A percentile compares a stretch with the other conserved stretches of the same genome.
Conservation (phyloP, 352 stramenopile genomes). For the Globisporangium paddicum region DNA sequence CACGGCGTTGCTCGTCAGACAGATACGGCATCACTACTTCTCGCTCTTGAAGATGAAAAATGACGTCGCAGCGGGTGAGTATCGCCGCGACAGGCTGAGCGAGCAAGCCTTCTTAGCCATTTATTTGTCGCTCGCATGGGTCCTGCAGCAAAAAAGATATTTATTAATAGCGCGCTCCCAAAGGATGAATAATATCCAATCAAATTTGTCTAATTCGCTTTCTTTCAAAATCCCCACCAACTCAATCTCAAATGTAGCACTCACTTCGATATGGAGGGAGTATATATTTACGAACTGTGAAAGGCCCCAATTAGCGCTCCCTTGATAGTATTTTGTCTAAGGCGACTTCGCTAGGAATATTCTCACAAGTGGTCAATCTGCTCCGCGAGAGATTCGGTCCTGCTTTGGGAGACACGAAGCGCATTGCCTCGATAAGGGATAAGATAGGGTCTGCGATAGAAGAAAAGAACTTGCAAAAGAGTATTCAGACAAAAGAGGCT, state of each 20-base stretch:
- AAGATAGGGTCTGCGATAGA: slow-evolving; percentile 24
- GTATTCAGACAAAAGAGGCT: slow-evolving; percentile 16
- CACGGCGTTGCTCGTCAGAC: not conserved
- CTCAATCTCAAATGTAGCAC: not conserved
- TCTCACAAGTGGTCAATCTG: slow-evolving; percentile 7
- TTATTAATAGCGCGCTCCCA: not conserved
- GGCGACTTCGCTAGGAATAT: not conserved
- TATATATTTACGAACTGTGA: not conserved
- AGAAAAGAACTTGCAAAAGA: slow-evolving; percentile 15
- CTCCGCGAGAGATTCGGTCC: slow-evolving; percentile 5
- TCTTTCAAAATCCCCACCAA: not conserved
- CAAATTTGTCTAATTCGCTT: not conserved
- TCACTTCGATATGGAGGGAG: not conserved
- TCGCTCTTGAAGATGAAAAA: not conserved
- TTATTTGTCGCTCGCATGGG: not conserved
- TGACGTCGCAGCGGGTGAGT: not conserved
- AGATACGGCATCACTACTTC: not conserved
- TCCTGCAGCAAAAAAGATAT: not conserved
- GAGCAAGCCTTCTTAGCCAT: not conserved
- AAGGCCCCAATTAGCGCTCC: not conserved
- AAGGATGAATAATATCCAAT: not conserved
- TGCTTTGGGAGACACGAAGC: slow-evolving; percentile 8
- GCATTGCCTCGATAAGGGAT: slow-evolving; percentile 14
- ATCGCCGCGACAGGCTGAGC: not conserved
- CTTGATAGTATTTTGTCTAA: not conserved